Conservation (phyloP, 192 early-diverging fungal species). For the Coemansia biformis region DNA sequence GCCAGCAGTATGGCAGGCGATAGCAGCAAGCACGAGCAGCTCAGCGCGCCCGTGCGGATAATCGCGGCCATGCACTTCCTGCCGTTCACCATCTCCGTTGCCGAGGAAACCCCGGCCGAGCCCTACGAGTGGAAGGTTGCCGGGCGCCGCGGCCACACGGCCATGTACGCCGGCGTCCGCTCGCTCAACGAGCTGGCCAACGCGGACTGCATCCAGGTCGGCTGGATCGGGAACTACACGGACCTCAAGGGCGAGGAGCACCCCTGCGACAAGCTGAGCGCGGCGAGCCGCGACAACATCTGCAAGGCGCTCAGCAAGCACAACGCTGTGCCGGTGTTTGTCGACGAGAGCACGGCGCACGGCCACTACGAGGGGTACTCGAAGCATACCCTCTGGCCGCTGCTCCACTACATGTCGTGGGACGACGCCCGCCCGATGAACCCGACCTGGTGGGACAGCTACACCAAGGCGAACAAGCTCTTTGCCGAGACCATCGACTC, state of each 20-base stretch:
- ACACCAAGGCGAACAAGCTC: conserved; percentile 70
- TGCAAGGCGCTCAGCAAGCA: conserved; percentile 50
- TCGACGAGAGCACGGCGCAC: conserved; percentile 62
- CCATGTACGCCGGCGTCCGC: conserved; percentile 80
- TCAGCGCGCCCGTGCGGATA: conserved; percentile 33
- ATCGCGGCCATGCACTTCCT: conserved; percentile 51
- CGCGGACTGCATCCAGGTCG: conserved; percentile 65
- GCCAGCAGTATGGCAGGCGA: conserved; percentile 17
- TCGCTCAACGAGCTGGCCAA: conserved; percentile 54
- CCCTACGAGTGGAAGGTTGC: conserved; percentile 53
- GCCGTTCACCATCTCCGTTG: conserved; percentile 37
- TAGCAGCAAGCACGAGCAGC: conserved; percentile 18
- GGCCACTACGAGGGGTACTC: conserved; percentile 98
- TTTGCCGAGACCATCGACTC: conserved; percentile 70
- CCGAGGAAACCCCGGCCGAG: conserved; percentile 35
- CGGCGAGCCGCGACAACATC: conserved; percentile 54
- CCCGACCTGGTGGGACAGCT: conserved; percentile 68
- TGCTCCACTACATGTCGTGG: conserved; percentile 94
- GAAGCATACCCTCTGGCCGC: conserved; percentile 93
- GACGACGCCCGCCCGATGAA: conserved; percentile 63
- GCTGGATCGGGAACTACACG: conserved; percentile 62
- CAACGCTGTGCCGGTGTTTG: conserved; percentile 69
- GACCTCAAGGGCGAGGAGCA: conserved; percentile 58
- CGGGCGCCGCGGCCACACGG: conserved; percentile 74
- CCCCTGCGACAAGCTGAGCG: conserved; percentile 49